phyloP scores from a whole-genome alignment of 2,329 filamentous ascomycete species.

The Botrytis sinoallii region DNA sequence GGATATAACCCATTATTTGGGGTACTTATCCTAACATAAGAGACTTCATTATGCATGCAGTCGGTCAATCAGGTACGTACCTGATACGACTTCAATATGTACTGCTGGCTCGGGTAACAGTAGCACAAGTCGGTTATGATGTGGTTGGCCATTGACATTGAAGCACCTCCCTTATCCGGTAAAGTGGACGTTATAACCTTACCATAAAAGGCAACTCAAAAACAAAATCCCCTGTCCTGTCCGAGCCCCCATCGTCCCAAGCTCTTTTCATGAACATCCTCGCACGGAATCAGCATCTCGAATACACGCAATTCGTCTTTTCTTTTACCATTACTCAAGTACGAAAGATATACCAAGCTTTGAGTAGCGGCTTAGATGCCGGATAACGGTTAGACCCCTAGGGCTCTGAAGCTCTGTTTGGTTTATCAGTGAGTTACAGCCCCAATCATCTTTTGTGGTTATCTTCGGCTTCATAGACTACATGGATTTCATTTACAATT shows the following conservation, averaged over 20 bases:
- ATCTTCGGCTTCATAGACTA: conserved; percentile 5
- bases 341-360: background rate
- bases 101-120: background rate
- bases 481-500: background rate
- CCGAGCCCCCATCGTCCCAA: background rate
- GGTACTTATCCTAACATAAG: background rate
- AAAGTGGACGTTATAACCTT: background rate
- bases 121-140: background rate
- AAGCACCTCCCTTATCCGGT: conserved; percentile 7
- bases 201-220: conserved; percentile 11
- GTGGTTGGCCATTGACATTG: background rate
- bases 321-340: background rate
- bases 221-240: background rate
- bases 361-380: background rate
- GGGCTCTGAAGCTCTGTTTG: background rate
- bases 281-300: background rate
- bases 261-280: background rate
- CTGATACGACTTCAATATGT: background rate
- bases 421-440: conserved; percentile 2
- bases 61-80: background rate
- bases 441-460: conserved; percentile 9
- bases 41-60: background rate
- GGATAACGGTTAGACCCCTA: background rate
- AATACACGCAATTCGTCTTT: background rate
- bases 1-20: background rate